These are phyloP conservation scores for Thelephora ganbajun DNA, from an alignment of 768 basidiomycete species.

Conservation along the genomic window DNA sequence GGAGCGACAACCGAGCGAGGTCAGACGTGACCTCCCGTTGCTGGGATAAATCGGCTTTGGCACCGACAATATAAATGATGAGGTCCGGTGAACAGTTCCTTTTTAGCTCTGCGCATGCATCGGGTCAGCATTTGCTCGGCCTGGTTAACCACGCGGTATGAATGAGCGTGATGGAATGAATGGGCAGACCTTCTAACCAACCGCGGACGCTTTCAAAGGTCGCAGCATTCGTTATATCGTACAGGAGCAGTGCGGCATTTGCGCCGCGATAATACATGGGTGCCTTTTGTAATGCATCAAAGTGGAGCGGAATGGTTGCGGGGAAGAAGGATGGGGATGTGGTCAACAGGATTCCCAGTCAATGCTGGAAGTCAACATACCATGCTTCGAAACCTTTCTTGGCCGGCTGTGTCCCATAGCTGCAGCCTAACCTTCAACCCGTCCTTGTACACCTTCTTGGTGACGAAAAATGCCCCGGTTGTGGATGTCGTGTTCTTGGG, in stretches of 20 bases:
- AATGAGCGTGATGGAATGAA: neutral
- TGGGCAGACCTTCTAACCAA: conserved; percentile 69
- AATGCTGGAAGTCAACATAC: conserved; percentile 25
- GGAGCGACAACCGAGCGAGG: conserved; percentile 69
- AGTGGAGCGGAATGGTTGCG: conserved; percentile 7
- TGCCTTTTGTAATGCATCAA: conserved; percentile 34
- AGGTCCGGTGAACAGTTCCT: conserved; percentile 81
- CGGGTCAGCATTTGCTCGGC: neutral
- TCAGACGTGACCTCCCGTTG: conserved; percentile 71
- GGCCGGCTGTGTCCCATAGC: conserved; percentile 89
- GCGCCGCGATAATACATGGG: conserved; percentile 97
- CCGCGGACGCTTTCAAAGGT: conserved; percentile 85
- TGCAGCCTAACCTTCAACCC: conserved; percentile 79
- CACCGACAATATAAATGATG: conserved; percentile 90
- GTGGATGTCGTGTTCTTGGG: conserved; percentile 82
- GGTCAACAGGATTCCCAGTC: neutral
- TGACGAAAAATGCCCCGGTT: conserved; percentile 86
- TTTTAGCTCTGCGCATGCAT: conserved; percentile 57
- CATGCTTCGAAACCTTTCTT: conserved; percentile 88
- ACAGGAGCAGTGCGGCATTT: conserved; percentile 85
- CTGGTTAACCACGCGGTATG: neutral
- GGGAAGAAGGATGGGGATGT: neutral
- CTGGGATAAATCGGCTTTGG: conserved; percentile 71
- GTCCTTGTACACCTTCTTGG: conserved; percentile 80
- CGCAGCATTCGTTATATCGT: conserved; percentile 85